phyloP scores from a whole-genome alignment of 768 basidiomycete species.

The Psilocybe sp. region DNA sequence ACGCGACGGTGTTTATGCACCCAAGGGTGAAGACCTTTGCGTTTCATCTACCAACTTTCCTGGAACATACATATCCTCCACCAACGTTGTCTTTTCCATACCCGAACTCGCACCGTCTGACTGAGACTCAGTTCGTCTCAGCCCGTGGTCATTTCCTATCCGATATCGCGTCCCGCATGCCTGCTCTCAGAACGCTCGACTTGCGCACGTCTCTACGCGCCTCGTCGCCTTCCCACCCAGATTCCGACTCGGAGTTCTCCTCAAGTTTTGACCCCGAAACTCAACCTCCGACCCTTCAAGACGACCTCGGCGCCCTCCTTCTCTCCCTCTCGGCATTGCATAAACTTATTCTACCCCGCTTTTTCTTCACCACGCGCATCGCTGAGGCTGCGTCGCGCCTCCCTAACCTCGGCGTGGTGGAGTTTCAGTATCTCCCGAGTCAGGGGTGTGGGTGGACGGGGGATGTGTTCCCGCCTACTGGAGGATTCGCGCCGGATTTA shows the following conservation, averaged over 20 bases:
- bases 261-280: too few species aligned
- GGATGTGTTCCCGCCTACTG: too few species aligned
- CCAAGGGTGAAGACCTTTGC: conserved; percentile 38
- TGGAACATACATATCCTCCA: conserved; percentile 12
- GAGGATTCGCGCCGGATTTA: too few species aligned
- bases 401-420: conserved; percentile 40
- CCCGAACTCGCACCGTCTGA: too few species aligned
- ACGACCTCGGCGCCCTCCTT: conserved; percentile 36
- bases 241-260: too few species aligned
- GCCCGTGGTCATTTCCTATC: conserved; percentile 20
- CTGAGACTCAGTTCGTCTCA: too few species aligned
- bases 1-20: conserved; percentile 48
- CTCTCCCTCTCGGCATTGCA: conserved; percentile 39
- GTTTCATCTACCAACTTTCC: conserved; percentile 22
- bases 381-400: conserved; percentile 45
- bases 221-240: conserved; percentile 23
- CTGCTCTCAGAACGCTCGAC: conserved; percentile 44
- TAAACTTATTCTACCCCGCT: conserved; percentile 50
- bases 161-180: conserved; percentile 47
- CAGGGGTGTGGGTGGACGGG: conserved; percentile 41
- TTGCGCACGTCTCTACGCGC: conserved; percentile 38
- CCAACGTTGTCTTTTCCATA: not conserved
- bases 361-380: conserved; percentile 42
- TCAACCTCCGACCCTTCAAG: conserved; percentile 13
- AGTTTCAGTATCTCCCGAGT: conserved; percentile 47